Evolutionary conservation across 495 filamentous ascomycete genomes (phyloP), one percentile per base, ranked within the genome.

Genomic region (Aspergillus bridgeri): DNA sequence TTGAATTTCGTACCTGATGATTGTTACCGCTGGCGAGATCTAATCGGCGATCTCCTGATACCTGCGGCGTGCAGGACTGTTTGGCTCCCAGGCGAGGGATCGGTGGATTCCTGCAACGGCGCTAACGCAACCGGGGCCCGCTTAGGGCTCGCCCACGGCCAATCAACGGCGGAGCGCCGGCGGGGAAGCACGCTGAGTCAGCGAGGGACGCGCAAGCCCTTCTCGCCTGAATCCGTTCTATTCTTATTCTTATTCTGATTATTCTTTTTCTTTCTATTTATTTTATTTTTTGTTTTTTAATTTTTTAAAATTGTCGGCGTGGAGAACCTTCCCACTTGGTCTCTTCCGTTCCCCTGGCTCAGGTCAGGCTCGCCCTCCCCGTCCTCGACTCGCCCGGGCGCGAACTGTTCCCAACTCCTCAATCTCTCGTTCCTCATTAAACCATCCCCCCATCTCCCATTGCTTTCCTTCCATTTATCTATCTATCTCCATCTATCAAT

Each of bases 121-220:
- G 49, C 46, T 54, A 50, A 45, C 13, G 29, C 17, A 20, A 9
- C 44, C 38, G 42, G 33, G 54, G 47, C 60, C 58, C 60, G 53
- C 53, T 42, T 22, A 46, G 38, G 25, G 42, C 21, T 25, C 5
- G 2, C 0, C 6, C 11, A 5, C 6, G 21, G 6, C 61, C 61
- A 59, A 64, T 60, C 38, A n/a, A n/a, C 3, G 17, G 15, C 15
- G 17, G n/a, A n/a, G 13, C 43, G 60, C 47, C 21, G 18, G 18
- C 27, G 53, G 56, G 65, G 27, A 13, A 13, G 2, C 5, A 48
- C 55, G 66, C 70, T 76, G 67, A 76, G 53, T 75, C 64, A 75
- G 58, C 69, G 33, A 22, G 53, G 72, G 72, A 68, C 72, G 66
- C 71, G 74, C 69, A 77, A 77, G 56, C 72, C 64, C 56, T 54